Conservation (phyloP, 73 alveolate species). For the Breviolum minutum region DNA sequence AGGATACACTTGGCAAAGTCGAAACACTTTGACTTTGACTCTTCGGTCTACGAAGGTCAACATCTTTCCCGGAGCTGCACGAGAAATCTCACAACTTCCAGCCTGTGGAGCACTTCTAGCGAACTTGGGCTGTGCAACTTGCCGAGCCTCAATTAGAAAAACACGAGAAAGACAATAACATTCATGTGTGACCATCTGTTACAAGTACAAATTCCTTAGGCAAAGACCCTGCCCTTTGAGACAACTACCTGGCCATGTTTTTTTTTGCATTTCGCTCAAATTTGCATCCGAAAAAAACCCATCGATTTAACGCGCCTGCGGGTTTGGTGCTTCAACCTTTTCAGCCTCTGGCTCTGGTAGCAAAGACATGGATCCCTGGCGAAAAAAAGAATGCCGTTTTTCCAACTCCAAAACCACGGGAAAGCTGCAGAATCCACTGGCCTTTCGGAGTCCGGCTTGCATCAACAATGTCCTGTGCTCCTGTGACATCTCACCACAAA, state of each 20-base stretch:
- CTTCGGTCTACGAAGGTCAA: too few relatives aligned
- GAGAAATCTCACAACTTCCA: not conserved
- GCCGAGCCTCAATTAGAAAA: not conserved
- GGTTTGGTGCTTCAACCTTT: not conserved
- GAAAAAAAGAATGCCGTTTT: too few relatives aligned
- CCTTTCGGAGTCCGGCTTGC: not conserved
- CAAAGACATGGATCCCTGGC: constrained; percentile 32
- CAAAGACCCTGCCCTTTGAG: not conserved
- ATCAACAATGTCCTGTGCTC: not conserved
- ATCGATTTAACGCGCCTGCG: not conserved
- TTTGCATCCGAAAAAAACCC: too few relatives aligned
- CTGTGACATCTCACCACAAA: not conserved
- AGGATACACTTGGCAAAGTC: too few relatives aligned
- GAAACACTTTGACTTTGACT: too few relatives aligned
- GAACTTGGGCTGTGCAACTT: constrained; percentile 15
- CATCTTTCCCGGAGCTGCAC: not conserved
- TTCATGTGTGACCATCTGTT: not conserved
- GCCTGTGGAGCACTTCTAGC: constrained; percentile 26
- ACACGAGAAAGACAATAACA: not conserved
- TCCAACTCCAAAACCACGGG: not conserved
- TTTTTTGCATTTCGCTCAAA: not conserved
- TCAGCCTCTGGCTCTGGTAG: constrained; percentile 31
- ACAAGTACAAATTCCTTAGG: not conserved
- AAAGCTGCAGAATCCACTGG: not conserved
- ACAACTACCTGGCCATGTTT: not conserved